Evolutionary conservation across 345 rosid species (phyloP), one percentile per base, ranked within the genome.

Genomic region (Arabidopsis arenosa): DNA sequence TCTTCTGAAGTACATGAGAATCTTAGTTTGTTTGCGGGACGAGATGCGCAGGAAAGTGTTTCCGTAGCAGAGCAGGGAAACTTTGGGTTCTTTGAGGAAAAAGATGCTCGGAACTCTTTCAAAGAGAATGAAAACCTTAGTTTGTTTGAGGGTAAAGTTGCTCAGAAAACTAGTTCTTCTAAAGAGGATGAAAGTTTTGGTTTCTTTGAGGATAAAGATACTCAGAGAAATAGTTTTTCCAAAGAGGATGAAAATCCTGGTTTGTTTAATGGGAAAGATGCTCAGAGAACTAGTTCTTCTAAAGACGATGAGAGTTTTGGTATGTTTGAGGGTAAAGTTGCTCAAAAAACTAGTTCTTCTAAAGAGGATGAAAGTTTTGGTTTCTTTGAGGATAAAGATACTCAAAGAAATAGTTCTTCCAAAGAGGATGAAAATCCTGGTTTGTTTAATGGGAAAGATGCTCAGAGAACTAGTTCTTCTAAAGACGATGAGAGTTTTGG

Each of bases 11-110:
- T 68, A 11, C 23, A 43, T 49, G 79, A 54, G 51, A 70, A 68
- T 81, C 68, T 75, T 47, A 73, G 87, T 81, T 82, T 80, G 76
- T 79, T 79, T 79, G 33, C 48, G 1, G 70, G 71, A 28, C 10
- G 11, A 53, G 48, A 73, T 73, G 48, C 11, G 0, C 45, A 47
- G 41, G 75, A 23, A 12, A 82, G 83, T 84, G 77, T 39, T 30
- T 63, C 82, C 47, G 10, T 53, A 28, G 51, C 58, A 65, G 79
- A 45, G 15, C 65, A 66, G 35, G 83, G 54, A 15, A 70, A 73
- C 60, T 65, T 75, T 56, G 78, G 85, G 61, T 84, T 81, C 49
- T 74, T 74, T 63, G 82, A 79, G 36, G 75, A 5, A 26, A 73
- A 54, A 10, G 62, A 62, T 54, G 55, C 21, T 49, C 54, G 2